Conservation (phyloP, 805 yeast species). For the Barnettozyma populi region DNA sequence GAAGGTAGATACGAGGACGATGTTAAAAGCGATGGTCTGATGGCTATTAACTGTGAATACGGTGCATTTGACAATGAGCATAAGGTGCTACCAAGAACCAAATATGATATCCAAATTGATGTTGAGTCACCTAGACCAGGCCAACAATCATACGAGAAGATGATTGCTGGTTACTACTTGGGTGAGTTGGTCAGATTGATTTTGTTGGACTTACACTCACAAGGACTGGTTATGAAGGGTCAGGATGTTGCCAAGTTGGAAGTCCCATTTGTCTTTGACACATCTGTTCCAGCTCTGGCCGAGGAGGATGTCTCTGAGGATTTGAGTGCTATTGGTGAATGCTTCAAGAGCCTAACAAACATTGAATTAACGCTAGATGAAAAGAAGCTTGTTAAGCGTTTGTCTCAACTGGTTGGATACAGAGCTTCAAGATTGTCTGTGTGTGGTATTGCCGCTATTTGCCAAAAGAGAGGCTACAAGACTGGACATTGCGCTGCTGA, state of each 20-base stretch:
- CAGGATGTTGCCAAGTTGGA: slow-evolving; percentile 64
- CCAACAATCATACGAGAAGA: slow-evolving; percentile 92
- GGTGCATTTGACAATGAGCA: slow-evolving; percentile 97
- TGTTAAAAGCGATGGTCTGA: slow-evolving; percentile 56
- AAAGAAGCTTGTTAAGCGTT: slow-evolving; percentile 73
- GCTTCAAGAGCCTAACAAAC: slow-evolving; percentile 55
- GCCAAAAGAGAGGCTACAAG: slow-evolving; percentile 73
- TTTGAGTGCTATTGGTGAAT: slow-evolving; percentile 63
- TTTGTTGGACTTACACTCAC: slow-evolving; percentile 62
- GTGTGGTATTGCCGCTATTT: slow-evolving; percentile 93
- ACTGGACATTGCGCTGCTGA: slow-evolving; percentile 92
- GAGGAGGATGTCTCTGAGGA: slow-evolving; percentile 89
- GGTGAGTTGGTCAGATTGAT: slow-evolving; percentile 87
- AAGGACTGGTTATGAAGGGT: slow-evolving; percentile 59
- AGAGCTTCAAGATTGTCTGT: slow-evolving; percentile 90
- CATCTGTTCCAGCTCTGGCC: slow-evolving; percentile 79
- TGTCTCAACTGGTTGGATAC: slow-evolving; percentile 84
- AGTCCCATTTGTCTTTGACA: slow-evolving; percentile 71
- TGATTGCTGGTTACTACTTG: slow-evolving; percentile 94
- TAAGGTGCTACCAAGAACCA: slow-evolving; percentile 77
- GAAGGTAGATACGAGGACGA: slow-evolving; percentile 64
- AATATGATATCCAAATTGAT: slow-evolving; percentile 78
- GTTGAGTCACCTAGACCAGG: slow-evolving; percentile 90
- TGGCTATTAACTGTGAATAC: slow-evolving; percentile 98
- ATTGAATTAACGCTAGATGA: slow-evolving; percentile 69